A percentile compares a stretch with the other conserved stretches of the same genome.
These are phyloP conservation scores for Cucurbita pepo DNA, from an alignment of 306 rosid genomes.

Conservation along the genomic window DNA sequence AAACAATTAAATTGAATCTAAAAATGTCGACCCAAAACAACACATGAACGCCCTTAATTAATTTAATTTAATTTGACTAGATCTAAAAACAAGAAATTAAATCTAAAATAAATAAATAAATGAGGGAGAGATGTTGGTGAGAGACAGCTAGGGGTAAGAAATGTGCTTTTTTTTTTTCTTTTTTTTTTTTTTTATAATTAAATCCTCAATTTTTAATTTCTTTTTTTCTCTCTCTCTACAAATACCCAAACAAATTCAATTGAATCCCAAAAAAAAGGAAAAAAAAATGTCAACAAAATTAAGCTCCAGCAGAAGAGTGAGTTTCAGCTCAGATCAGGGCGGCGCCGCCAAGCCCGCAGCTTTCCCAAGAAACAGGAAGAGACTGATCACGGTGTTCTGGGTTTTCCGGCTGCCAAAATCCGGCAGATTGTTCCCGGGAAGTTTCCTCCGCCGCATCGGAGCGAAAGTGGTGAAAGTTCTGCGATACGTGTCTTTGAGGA, in stretches of 20 bases:
- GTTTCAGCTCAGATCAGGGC: neutral
- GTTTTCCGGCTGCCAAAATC: neutral
- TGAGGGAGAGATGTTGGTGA: neutral
- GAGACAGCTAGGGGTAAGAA: neutral
- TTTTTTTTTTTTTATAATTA: too few relatives aligned
- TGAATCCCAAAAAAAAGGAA: neutral
- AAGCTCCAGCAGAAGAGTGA: conserved; percentile 11
- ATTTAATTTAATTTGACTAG: neutral
- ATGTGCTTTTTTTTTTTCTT: too few relatives aligned
- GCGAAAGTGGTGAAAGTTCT: neutral
- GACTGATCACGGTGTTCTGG: neutral
- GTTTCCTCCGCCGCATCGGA: neutral
- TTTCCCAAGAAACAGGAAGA: neutral
- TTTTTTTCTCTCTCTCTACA: neutral
- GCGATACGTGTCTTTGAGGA: neutral
- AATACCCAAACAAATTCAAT: neutral
- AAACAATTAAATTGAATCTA: too few relatives aligned
- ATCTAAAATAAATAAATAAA: too few relatives aligned
- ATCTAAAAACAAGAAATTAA: neutral
- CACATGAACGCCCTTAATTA: too few relatives aligned
- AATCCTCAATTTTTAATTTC: neutral
- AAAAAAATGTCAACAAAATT: neutral
- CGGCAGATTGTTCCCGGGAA: neutral
- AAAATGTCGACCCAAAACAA: too few relatives aligned
- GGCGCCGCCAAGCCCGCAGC: conserved; percentile 14